Conservation (phyloP, 2,329 filamentous ascomycete species). For the Celoporthe dispersa region DNA sequence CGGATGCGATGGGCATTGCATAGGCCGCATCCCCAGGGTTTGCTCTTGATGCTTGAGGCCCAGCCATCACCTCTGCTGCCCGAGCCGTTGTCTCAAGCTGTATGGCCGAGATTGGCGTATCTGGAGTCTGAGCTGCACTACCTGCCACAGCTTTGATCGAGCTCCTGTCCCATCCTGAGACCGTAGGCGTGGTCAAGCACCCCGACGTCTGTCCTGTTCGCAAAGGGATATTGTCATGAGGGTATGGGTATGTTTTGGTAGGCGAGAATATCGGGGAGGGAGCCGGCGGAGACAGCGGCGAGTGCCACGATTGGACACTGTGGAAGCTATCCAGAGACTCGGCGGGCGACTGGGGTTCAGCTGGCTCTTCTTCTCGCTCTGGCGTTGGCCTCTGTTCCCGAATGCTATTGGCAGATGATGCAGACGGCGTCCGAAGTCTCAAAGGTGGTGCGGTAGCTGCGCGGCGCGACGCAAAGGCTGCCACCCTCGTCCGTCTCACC, state of each 20-base stretch:
- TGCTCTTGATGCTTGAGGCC: not conserved
- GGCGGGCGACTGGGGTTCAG: constrained; percentile 45
- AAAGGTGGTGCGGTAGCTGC: constrained; percentile 27
- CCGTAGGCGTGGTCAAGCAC: constrained; percentile 40
- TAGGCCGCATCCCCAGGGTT: not conserved
- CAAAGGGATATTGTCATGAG: constrained; percentile 45
- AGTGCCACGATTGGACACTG: constrained; percentile 57
- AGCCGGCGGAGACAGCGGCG: constrained; percentile 47
- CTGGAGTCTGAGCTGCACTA: constrained; percentile 19
- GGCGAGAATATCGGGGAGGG: constrained; percentile 51
- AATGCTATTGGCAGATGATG: constrained; percentile 44
- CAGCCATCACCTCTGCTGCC: not conserved
- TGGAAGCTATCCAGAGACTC: constrained; percentile 59
- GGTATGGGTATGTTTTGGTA: constrained; percentile 42
- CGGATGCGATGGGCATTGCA: not conserved
- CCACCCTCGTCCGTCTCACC: constrained; percentile 26
- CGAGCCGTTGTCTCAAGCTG: not conserved
- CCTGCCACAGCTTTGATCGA: constrained; percentile 34
- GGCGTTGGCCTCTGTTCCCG: constrained; percentile 31
- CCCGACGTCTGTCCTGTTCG: constrained; percentile 41
- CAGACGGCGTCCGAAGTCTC: constrained; percentile 36
- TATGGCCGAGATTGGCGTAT: constrained; percentile 22
- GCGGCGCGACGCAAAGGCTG: constrained; percentile 29
- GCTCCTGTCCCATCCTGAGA: constrained; percentile 37
- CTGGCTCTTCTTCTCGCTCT: constrained; percentile 37